Evolutionary conservation across 768 basidiomycete genomes (phyloP).

Genomic region (Mycena haematopus): DNA sequence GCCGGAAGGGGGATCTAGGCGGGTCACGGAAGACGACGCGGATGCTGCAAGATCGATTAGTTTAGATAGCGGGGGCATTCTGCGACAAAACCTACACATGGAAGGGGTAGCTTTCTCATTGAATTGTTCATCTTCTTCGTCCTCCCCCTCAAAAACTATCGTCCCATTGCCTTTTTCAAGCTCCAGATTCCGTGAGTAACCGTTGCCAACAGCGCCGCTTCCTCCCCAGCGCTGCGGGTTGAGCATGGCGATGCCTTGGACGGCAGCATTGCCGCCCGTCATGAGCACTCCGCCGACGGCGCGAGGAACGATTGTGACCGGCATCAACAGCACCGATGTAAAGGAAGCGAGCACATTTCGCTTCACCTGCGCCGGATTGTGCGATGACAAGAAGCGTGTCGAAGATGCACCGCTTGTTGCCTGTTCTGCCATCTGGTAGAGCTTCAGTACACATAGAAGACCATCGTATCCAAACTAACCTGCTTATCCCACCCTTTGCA

Average conservation of each 20-base stretch:
- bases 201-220: conserved; percentile 32
- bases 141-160: conserved; percentile 44
- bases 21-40: conserved; percentile 33
- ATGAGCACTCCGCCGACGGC: conserved; percentile 72
- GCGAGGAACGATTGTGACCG: conserved; percentile 95
- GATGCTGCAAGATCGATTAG: conserved; percentile 20
- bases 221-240: conserved; percentile 88
- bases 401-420: conserved; percentile 30
- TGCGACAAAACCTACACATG: conserved; percentile 16
- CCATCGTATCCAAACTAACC: conserved; percentile 43
- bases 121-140: conserved; percentile 39
- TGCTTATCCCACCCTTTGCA: conserved; percentile 84
- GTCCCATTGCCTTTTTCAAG: conserved; percentile 43
- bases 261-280: conserved; percentile 78
- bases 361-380: conserved; percentile 92
- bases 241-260: conserved; percentile 86
- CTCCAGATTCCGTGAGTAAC: conserved; percentile 46
- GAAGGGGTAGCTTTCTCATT: conserved; percentile 16
- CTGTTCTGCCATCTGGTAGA: conserved; percentile 26
- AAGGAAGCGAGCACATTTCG: conserved; percentile 93
- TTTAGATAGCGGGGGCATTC: neutral
- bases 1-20: conserved; percentile 26
- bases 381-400: conserved; percentile 78
- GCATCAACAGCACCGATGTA: conserved; percentile 85
- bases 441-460: conserved; percentile 8